These are phyloP conservation scores for Acacia concinna DNA, from an alignment of 331 rosid genomes.

Conservation along the genomic window DNA sequence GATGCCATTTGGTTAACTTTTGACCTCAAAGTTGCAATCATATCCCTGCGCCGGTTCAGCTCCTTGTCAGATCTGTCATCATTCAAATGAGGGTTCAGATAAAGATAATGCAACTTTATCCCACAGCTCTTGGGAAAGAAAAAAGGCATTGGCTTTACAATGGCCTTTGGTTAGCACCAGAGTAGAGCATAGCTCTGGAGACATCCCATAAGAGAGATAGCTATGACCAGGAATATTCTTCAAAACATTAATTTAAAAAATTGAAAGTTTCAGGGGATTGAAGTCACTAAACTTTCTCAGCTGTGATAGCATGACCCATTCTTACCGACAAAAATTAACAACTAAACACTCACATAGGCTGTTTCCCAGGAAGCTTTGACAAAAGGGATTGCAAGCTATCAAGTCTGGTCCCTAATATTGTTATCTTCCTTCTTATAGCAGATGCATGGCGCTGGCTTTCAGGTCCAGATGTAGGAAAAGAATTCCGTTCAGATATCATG, in stretches of 20 bases:
- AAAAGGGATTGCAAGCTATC: constrained; percentile 85
- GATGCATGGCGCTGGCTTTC: constrained; percentile 89
- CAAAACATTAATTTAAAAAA: neutral
- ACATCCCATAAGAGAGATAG: neutral
- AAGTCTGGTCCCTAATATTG: constrained; percentile 91
- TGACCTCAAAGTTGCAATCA: constrained; percentile 65
- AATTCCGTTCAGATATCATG: constrained; percentile 81
- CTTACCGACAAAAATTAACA: constrained; percentile 3
- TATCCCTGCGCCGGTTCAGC: constrained; percentile 94
- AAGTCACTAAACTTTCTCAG: neutral
- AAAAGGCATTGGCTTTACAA: constrained; percentile 5
- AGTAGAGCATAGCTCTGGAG: neutral
- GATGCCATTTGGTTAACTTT: constrained; percentile 93
- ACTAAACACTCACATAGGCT: constrained; percentile 62
- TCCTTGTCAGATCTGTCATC: constrained; percentile 81
- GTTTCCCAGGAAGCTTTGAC: constrained; percentile 81
- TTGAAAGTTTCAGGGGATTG: neutral
- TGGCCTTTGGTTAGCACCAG: constrained; percentile 7
- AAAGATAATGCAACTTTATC: constrained; percentile 24
- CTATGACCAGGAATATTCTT: neutral
- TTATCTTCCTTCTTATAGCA: constrained; percentile 90
- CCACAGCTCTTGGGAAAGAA: neutral
- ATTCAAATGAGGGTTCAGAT: constrained; percentile 31
- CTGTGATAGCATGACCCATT: neutral
- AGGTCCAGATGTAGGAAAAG: constrained; percentile 70